Conservation (phyloP, 108 stramenopile species). For the Stephanodiscus minutulus region DNA sequence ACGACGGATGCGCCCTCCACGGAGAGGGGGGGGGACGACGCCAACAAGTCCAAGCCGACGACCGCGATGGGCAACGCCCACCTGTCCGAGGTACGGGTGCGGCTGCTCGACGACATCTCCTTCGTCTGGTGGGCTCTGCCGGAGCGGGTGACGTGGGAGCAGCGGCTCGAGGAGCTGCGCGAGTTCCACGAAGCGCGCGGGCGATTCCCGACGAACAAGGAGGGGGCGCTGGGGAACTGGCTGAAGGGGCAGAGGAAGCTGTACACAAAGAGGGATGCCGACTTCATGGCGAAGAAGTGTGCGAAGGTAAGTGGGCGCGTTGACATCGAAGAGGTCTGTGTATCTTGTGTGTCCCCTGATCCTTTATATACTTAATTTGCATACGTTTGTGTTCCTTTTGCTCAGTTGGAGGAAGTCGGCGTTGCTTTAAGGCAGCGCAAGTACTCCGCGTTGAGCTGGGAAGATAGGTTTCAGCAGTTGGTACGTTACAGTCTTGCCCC, state of each 20-base stretch:
- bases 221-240: constrained; percentile 8
- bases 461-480: constrained; percentile 20
- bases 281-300: constrained; percentile 10
- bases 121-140: background rate
- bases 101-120: constrained; percentile 7
- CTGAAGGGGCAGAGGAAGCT: constrained; percentile 12
- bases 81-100: constrained; percentile 1
- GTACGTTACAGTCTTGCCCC: constrained; percentile 1
- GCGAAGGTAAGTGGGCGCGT: constrained; percentile 1
- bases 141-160: constrained; percentile 11
- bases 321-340: background rate
- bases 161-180: constrained; percentile 11
- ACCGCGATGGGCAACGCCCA: background rate
- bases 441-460: constrained; percentile 17
- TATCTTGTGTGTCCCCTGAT: background rate
- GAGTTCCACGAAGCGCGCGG: background rate
- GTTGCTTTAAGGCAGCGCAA: background rate
- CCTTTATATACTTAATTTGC: background rate
- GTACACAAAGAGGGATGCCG: constrained; percentile 14
- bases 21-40: background rate
- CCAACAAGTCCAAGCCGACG: background rate
- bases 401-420: constrained; percentile 13
- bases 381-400: background rate
- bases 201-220: constrained; percentile 11
- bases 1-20: background rate